A percentile compares a stretch with the other conserved stretches of the same genome.
Evolutionary conservation across 169 alveolate species (phyloP).

Genomic region (Cyclospora cayetanensis): DNA sequence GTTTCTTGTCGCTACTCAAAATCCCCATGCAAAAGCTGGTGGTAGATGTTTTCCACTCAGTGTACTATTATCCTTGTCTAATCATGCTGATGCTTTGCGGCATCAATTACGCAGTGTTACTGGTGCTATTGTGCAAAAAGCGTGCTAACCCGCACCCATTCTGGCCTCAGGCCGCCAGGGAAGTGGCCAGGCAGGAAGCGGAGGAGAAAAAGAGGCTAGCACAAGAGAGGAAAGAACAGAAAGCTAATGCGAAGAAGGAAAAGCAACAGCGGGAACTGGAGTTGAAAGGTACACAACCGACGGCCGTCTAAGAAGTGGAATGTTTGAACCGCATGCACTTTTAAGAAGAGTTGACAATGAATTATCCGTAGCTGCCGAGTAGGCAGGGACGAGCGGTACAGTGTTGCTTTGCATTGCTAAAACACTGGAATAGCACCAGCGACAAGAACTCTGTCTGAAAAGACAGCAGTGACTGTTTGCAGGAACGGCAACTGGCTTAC

Average conservation of each 20-base stretch:
- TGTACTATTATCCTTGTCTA: constrained; percentile 62
- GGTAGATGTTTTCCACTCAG: constrained; percentile 67
- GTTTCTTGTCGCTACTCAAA: constrained; percentile 64
- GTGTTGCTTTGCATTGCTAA: constrained; percentile 2
- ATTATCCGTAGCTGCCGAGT: not conserved
- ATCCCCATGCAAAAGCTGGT: constrained; percentile 70
- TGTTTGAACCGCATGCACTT: not conserved
- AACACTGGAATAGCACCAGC: not conserved
- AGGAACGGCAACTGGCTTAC: no score
- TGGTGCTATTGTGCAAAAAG: constrained; percentile 35
- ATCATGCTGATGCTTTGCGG: constrained; percentile 68
- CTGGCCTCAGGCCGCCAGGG: constrained; percentile 72
- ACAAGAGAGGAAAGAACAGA: constrained; percentile 12
- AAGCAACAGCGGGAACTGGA: not conserved
- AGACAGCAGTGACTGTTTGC: not conserved
- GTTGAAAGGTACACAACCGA: not conserved
- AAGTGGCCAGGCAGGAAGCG: constrained; percentile 53
- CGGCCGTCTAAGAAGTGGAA: not conserved
- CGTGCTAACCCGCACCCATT: constrained; percentile 66
- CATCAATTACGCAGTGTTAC: constrained; percentile 48
- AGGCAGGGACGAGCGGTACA: constrained; percentile 16
- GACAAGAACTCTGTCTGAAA: no score
- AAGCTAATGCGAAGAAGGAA: constrained; percentile 11
- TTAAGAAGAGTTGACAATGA: not conserved
- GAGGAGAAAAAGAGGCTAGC: constrained; percentile 31